A percentile compares a stretch with the other conserved stretches of the same genome.
These are phyloP conservation scores for Pichia sp. DNA, from an alignment of 1,139 yeast species.

Conservation along the genomic window DNA sequence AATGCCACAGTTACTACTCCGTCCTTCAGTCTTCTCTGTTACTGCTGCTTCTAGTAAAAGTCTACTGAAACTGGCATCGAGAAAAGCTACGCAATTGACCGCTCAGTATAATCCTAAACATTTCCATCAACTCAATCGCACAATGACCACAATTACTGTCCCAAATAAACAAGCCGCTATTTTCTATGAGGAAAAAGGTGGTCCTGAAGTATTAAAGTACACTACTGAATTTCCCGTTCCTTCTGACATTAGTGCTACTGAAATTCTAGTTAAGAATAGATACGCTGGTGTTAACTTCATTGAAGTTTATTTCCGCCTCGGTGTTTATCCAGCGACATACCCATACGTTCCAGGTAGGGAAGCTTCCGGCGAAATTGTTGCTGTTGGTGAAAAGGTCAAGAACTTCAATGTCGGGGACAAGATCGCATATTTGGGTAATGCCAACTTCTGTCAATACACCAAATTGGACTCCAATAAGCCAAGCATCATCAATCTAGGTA, in stretches of 20 bases:
- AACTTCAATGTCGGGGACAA: constrained; percentile 62
- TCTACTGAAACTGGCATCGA: no score
- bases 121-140: no score
- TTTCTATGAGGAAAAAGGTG: constrained; percentile 49
- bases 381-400: constrained; percentile 55
- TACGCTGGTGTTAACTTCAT: constrained; percentile 79
- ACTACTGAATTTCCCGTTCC: constrained; percentile 51
- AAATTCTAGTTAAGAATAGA: constrained; percentile 61
- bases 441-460: constrained; percentile 68
- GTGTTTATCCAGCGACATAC: constrained; percentile 51
- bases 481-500: constrained; percentile 43
- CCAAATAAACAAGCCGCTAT: constrained; percentile 58
- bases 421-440: constrained; percentile 48
- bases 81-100: no score
- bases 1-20: no score
- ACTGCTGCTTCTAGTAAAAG: no score
- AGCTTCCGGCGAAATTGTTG: constrained; percentile 69
- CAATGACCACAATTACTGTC: constrained; percentile 21
- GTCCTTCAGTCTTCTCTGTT: no score
- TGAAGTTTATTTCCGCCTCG: constrained; percentile 75
- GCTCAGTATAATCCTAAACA: no score
- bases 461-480: constrained; percentile 32
- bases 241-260: constrained; percentile 35
- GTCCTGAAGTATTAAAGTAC: constrained; percentile 47
- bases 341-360: constrained; percentile 79